Conservation (phyloP, 2,329 filamentous ascomycete genomes). For the Pseudogymnoascus sp. region DNA sequence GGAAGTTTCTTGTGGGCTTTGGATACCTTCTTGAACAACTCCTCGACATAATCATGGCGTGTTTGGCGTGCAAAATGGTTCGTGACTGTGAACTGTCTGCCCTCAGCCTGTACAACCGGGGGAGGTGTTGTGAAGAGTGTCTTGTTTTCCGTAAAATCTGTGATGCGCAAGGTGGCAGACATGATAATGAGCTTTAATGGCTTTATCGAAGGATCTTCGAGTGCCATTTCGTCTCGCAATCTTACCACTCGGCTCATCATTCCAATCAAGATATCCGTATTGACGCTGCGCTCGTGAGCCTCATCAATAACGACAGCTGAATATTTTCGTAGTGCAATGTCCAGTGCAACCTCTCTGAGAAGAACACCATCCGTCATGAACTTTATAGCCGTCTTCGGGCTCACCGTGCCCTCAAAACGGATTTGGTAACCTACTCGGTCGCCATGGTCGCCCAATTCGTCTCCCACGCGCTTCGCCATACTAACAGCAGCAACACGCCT, state of each 20-base stretch:
- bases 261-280: conserved; percentile 96
- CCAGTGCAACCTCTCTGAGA: conserved; percentile 81
- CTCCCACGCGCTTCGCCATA: conserved; percentile 86
- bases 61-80: conserved; percentile 83
- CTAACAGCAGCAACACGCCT: conserved; percentile 91
- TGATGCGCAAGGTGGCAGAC: conserved; percentile 89
- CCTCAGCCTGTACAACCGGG: conserved; percentile 82
- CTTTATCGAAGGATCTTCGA: conserved; percentile 63
- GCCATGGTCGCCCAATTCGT: conserved; percentile 75
- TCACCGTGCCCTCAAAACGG: conserved; percentile 81
- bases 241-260: conserved; percentile 93
- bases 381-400: conserved; percentile 80
- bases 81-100: conserved; percentile 84
- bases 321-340: conserved; percentile 83
- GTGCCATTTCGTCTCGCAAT: conserved; percentile 66
- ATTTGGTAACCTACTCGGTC: conserved; percentile 85
- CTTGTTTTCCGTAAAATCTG: conserved; percentile 81
- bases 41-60: conserved; percentile 80
- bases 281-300: conserved; percentile 93
- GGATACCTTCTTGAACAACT: conserved; percentile 80
- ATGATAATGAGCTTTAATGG: conserved; percentile 94
- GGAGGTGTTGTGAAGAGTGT: conserved; percentile 72
- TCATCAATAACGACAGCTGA: conserved; percentile 94
- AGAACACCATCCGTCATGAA: conserved; percentile 99
- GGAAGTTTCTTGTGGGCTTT: conserved; percentile 86